Conservation (phyloP, 75 land plant species). For the Picea glauca region DNA sequence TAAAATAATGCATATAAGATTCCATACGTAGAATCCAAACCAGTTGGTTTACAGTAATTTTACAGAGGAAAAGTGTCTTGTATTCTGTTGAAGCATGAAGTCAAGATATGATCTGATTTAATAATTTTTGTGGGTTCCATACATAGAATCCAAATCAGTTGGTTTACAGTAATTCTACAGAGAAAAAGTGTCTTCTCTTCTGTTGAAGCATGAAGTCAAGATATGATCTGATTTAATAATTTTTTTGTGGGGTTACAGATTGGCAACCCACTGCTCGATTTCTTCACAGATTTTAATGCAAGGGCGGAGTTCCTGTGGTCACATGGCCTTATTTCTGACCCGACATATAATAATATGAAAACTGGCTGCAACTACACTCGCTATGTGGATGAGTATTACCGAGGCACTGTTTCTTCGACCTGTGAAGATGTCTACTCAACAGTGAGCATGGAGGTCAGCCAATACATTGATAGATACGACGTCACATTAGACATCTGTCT, state of each 20-base stretch:
- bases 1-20: too few species aligned
- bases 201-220: too few species aligned
- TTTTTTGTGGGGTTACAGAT: constrained; percentile 12
- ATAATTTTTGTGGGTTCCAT: too few species aligned
- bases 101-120: too few species aligned
- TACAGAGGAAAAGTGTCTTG: too few species aligned
- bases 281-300: constrained; percentile 23
- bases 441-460: constrained; percentile 12
- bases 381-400: neutral
- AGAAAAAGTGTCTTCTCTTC: too few species aligned
- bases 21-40: too few species aligned
- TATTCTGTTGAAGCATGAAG: too few species aligned
- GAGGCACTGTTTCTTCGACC: constrained; percentile 15
- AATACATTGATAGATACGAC: constrained; percentile 18
- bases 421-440: constrained; percentile 4
- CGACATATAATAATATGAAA: constrained; percentile 19
- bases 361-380: constrained; percentile 16
- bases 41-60: too few species aligned
- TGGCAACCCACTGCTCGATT: constrained; percentile 41
- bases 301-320: constrained; percentile 30
- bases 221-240: too few species aligned
- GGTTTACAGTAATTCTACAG: too few species aligned
- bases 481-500: constrained; percentile 21
- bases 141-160: too few species aligned
- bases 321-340: constrained; percentile 33